Conservation (phyloP, 2,329 filamentous ascomycete species). For the Xylaria digitata region DNA sequence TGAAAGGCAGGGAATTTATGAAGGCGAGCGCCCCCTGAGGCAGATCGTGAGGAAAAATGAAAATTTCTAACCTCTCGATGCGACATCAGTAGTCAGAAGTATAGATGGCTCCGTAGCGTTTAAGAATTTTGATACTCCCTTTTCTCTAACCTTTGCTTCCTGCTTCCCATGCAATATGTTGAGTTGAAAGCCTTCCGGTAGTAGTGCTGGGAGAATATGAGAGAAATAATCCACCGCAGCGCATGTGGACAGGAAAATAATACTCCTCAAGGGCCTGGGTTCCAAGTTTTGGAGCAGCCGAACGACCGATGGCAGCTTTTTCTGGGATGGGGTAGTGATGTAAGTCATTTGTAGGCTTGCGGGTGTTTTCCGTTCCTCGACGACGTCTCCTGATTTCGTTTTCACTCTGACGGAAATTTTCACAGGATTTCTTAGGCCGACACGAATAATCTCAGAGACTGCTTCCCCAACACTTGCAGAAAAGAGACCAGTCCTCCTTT, state of each 20-base stretch:
- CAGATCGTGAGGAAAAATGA: background rate
- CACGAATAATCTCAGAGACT: slow-evolving; percentile 89
- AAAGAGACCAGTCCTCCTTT: slow-evolving; percentile 91
- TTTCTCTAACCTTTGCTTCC: slow-evolving; percentile 84
- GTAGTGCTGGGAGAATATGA: slow-evolving; percentile 77
- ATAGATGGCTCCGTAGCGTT: slow-evolving; percentile 80
- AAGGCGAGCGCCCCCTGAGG: background rate
- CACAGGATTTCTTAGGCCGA: slow-evolving; percentile 88
- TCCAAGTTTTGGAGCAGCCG: slow-evolving; percentile 76
- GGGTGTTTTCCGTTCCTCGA: slow-evolving; percentile 87
- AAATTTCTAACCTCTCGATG: slow-evolving; percentile 70
- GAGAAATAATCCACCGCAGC: slow-evolving; percentile 96
- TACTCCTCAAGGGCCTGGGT: slow-evolving; percentile 83
- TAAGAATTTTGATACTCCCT: slow-evolving; percentile 86
- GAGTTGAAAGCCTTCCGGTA: slow-evolving; percentile 75
- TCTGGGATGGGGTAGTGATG: slow-evolving; percentile 76
- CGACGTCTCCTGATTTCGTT: slow-evolving; percentile 71
- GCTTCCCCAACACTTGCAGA: slow-evolving; percentile 97
- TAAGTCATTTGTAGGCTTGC: slow-evolving; percentile 95
- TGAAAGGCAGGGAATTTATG: background rate
- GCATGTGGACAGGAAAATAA: slow-evolving; percentile 93
- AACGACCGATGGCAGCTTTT: slow-evolving; percentile 81
- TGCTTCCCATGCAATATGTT: slow-evolving; percentile 93
- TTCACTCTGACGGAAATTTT: slow-evolving; percentile 96
- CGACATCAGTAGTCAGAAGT: slow-evolving; percentile 91